Percentiles rank a stretch among this genome's conserved stretches.
Conservation (phyloP, 192 early-diverging fungal species). For the Neocallimastix lanati region DNA sequence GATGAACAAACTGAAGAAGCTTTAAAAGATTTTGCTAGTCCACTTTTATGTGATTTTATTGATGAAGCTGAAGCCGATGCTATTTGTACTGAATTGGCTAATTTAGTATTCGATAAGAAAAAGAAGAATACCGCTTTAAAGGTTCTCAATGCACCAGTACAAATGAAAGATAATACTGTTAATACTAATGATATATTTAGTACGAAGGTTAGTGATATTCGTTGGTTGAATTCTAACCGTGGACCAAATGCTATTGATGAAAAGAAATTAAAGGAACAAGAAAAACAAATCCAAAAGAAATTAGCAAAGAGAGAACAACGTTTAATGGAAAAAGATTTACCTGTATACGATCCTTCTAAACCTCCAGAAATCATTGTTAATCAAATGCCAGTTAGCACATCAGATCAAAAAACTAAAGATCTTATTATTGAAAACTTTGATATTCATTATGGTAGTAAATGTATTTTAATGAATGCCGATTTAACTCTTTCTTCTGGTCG, state of each 20-base stretch:
- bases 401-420: constrained; percentile 59
- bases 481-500: constrained; percentile 71
- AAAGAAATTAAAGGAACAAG: neutral
- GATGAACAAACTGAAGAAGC: neutral
- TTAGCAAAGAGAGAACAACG: neutral
- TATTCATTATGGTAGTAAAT: constrained; percentile 81
- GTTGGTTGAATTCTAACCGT: neutral
- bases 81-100: neutral
- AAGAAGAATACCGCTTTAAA: neutral
- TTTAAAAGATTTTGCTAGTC: neutral
- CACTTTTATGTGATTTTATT: neutral
- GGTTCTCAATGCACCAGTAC: neutral
- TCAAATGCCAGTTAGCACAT: constrained; percentile 47
- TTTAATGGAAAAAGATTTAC: neutral
- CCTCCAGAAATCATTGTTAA: neutral
- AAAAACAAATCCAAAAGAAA: neutral
- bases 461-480: constrained; percentile 74
- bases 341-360: neutral
- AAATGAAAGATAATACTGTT: neutral
- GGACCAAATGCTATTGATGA: neutral
- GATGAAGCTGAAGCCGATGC: neutral
- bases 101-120: neutral
- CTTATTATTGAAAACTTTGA: constrained; percentile 94
- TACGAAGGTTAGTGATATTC: neutral
- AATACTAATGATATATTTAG: neutral